Base-by-base conservation (phyloP, 1,139 yeast genomes). In the Kazachstania sp. region DNA sequence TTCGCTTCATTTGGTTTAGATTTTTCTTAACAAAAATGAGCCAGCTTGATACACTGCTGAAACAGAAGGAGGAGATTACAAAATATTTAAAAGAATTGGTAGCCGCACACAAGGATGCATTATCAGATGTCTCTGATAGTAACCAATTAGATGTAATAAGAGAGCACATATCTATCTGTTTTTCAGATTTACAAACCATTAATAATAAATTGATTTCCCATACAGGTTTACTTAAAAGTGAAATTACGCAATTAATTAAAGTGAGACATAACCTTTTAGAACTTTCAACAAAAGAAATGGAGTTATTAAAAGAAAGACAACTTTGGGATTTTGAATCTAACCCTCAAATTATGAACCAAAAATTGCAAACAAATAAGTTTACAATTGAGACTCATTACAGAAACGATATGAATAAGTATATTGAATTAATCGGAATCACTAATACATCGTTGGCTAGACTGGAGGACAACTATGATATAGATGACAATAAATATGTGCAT, bases 151-250 rank as follows among this genome's bases (percentile, higher is more conserved):
- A 54, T 28, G 52, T 45, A n/a, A 49, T 61, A n/a, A 49, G 67
- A 29, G 54, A 47, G 8, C 63, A 62, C 43, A 56, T 63, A 23
- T 47, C 50, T 32, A 51, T 57, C 4, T 60, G 65, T 40, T 51
- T 61, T 19, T 55, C 56, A 39, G 66, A 63, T 44, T 37, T 61
- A 28, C 51, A 53, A 39, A 51, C 41, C 11, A 42, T 63, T 37
- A 60, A 63, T 48, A 52, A 54, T 19, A 46, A 53, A 50, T 49
- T 61, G 16, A 55, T 56, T 2, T 49, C 58, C 1, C 54, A 50
- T 39, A 54, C 60, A 41, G 66, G 67, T 13, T 52, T 55, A 20
- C 51, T 63, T n/a, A 54, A 50, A 36, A 50, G 46, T 18, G 57
- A 55, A 34, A 52, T 63, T 12, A 48, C 45, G 5, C 18, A 37